Base-by-base conservation (phyloP, 495 filamentous ascomycete species). In the Aspergillus campestris region DNA sequence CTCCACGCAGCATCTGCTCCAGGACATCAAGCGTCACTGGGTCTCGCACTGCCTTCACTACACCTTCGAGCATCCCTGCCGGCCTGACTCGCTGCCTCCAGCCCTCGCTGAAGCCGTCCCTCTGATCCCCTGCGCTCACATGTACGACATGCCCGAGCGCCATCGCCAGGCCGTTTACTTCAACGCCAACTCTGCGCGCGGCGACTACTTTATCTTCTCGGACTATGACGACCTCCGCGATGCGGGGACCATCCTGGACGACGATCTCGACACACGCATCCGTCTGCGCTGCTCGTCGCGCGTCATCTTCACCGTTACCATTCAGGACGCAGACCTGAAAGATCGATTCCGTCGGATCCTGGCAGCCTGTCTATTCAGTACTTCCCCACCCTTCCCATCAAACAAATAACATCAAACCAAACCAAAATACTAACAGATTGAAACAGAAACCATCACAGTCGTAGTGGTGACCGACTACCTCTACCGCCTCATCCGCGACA, bases 201-300 rank as follows among this genome's bases (percentile, higher is more conserved):
- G 65, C 7, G 67, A 71, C 29, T 71, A 71, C 42, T 68, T 68
- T 48, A 48, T 71, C 30, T 71, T 71, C 50, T 41, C 54, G 6
- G 65, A 68, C 32, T 60, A 48, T 53, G 31, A 13, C 3, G 53
- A 59, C 13, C 37, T 35, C 14, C 38, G 46, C 11, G 41, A 35
- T 3, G 45, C 38, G n/a, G 39, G 53, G 9, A 24, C 18, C 18
- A 46, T 45, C 24, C 47, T 48, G 12, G 42, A 32, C 8, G 39
- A 53, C 27, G 41, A 39, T 4, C 0, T 29, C 1, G 24, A 11
- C 7, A 24, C 18, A 4, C 18, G 18, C 18, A 24, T 24, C 18
- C 18, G 18, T 24, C 18, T 55, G 6, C 49, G 58, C 10, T 69
- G 61, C 48, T 60, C 61, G 29, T 49, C 40, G n/a, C 41, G 37